phyloP scores from a whole-genome alignment of 768 basidiomycete genomes.

The Phaeotremella fagi region DNA sequence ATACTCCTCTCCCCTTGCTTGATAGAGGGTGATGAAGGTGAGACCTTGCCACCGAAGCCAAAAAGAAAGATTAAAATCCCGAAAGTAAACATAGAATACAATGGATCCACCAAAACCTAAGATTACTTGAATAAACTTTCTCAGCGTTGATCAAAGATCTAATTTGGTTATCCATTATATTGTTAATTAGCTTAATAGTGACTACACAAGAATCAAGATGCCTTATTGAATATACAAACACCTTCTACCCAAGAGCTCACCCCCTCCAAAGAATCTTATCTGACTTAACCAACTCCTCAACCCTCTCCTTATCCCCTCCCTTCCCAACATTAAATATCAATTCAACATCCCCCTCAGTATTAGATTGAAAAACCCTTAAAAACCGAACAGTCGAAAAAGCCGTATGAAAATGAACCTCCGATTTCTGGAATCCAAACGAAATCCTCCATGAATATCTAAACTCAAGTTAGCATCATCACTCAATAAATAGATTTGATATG shows the following conservation, averaged over 20 bases:
- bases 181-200: too few relatives aligned
- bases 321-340: not conserved
- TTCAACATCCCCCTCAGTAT: not conserved
- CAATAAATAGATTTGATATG: not conserved
- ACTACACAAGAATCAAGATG: too few relatives aligned
- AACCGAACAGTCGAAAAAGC: not conserved
- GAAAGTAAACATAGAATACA: too few relatives aligned
- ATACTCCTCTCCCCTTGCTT: too few relatives aligned
- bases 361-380: slow-evolving; percentile 1
- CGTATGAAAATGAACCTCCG: not conserved
- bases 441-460: slow-evolving; percentile 2
- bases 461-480: not conserved
- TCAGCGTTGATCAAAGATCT: too few relatives aligned
- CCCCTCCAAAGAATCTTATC: not conserved
- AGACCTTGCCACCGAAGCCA: too few relatives aligned
- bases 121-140: too few relatives aligned
- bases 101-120: too few relatives aligned
- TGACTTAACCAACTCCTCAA: not conserved
- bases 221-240: not conserved
- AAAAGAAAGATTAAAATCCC: too few relatives aligned
- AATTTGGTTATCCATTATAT: too few relatives aligned
- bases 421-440: not conserved
- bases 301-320: not conserved
- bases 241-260: not conserved
- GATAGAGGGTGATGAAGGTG: too few relatives aligned